Evolutionary conservation across 805 yeast species (phyloP), one percentile per base, ranked within the genome.

Genomic region (Ogataea pignaliae): DNA sequence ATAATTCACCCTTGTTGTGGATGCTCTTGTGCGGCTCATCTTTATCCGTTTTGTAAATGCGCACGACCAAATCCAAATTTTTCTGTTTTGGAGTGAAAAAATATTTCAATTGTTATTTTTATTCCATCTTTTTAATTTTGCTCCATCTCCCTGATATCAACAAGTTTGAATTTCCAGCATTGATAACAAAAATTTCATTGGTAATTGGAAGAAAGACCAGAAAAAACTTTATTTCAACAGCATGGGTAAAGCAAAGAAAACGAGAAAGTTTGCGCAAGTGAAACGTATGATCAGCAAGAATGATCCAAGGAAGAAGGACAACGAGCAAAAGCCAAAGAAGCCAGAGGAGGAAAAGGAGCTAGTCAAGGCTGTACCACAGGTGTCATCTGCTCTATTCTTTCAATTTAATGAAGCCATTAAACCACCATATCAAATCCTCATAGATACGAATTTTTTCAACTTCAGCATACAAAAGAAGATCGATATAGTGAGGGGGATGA

Each of bases 181-280:
- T 12, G 15, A 37, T 35, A 8, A 14, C 38, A 4, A 17, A 13
- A 11, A 5, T 21, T 10, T 10, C 21, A 26, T 10, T 10, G 28
- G 12, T n/a, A 26, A 15, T 17, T 13, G 3, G 5, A 36, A n/a
- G 14, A 26, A 26, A n/a, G n/a, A n/a, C n/a, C n/a, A n/a, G n/a
- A n/a, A n/a, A n/a, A n/a, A n/a, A n/a, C n/a, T n/a, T 17, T 3
- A 2, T 3, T 21, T 35, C 3, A 21, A 10, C 10, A 47, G 17
- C 18, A 91, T 93, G 99, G 98, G 98, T 47, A 93, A 89, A 65
- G 96, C 96, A 29, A 89, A 85, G 72, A 93, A 93, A 69, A 91
- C 98, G 11, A 79, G 98, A 76, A 88, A 90, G 85, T 88, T 91
- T 60, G 96, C 95, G n/a, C 79, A 79, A 42, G 90, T 88, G 46